Evolutionary conservation across 331 rosid species (phyloP).

Genomic region (Quercus lobata): DNA sequence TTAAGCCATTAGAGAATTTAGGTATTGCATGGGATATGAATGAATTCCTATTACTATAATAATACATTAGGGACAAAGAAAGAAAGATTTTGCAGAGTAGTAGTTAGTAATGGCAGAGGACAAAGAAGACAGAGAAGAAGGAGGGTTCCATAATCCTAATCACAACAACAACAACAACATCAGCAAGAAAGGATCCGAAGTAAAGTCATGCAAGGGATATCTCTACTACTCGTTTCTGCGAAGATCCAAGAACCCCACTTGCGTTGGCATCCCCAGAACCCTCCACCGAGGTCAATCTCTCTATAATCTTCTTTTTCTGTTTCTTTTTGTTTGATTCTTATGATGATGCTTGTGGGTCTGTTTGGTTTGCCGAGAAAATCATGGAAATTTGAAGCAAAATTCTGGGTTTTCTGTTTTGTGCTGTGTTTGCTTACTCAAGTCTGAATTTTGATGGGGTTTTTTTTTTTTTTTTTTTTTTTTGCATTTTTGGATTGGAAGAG

Average conservation of each 20-base stretch:
- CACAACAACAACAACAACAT: neutral
- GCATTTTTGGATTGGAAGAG: neutral
- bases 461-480: neutral
- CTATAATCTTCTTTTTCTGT: too few relatives aligned
- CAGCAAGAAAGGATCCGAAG: conserved; percentile 27
- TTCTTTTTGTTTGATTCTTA: too few relatives aligned
- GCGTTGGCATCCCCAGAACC: conserved; percentile 66
- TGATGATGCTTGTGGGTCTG: neutral
- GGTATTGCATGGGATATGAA: too few relatives aligned
- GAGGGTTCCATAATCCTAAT: conserved; percentile 20
- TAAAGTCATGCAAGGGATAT: conserved; percentile 81
- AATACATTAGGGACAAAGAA: neutral
- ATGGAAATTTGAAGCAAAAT: neutral
- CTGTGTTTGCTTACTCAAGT: neutral
- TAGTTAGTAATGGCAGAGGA: conserved; percentile 22
- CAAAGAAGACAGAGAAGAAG: conserved; percentile 30
- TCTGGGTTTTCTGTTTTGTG: neutral
- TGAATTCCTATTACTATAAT: too few relatives aligned
- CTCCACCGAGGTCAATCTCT: conserved; percentile 53
- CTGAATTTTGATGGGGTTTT: neutral
- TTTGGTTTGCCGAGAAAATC: neutral
- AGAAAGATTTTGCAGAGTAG: neutral
- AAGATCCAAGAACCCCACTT: conserved; percentile 74
- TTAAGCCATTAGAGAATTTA: too few relatives aligned
- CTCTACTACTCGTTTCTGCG: conserved; percentile 67